Percentiles rank a stretch among this genome's conserved stretches.
Conservation (phyloP, 768 basidiomycete species). For the Tylopilus felleus region DNA sequence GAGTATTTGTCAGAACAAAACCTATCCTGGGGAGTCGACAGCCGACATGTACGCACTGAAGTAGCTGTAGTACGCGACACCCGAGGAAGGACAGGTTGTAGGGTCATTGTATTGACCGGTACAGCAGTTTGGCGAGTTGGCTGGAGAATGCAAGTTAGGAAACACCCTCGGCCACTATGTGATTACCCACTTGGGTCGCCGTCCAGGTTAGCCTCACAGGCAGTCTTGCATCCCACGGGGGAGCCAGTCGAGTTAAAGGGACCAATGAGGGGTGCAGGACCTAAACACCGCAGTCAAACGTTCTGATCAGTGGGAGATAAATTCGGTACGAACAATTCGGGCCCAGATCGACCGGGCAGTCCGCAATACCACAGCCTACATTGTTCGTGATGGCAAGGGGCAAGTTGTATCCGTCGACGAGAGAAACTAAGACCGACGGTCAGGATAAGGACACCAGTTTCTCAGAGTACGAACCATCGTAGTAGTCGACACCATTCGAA, state of each 20-base stretch:
- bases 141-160: slow-evolving; percentile 25
- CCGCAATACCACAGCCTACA: slow-evolving; percentile 49
- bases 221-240: slow-evolving; percentile 59
- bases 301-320: not conserved
- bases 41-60: slow-evolving; percentile 37
- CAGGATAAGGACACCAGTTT: not conserved
- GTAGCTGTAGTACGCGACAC: slow-evolving; percentile 40
- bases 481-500: slow-evolving; percentile 47
- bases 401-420: slow-evolving; percentile 66
- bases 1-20: not conserved
- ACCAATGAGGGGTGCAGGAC: slow-evolving; percentile 49
- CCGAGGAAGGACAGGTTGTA: slow-evolving; percentile 52
- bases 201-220: slow-evolving; percentile 44
- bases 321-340: slow-evolving; percentile 44
- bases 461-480: slow-evolving; percentile 48
- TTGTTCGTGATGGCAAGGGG: slow-evolving; percentile 57
- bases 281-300: slow-evolving; percentile 23
- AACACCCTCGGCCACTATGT: not conserved
- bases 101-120: slow-evolving; percentile 51
- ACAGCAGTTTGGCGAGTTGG: slow-evolving; percentile 64
- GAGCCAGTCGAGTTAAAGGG: slow-evolving; percentile 52
- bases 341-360: slow-evolving; percentile 60
- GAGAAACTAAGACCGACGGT: slow-evolving; percentile 41
- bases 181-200: slow-evolving; percentile 28
- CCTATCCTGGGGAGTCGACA: not conserved